These are phyloP conservation scores for sunflower (Helianthus annuus) DNA, from an alignment of 129 eudicot genomes.

Conservation along the genomic window DNA sequence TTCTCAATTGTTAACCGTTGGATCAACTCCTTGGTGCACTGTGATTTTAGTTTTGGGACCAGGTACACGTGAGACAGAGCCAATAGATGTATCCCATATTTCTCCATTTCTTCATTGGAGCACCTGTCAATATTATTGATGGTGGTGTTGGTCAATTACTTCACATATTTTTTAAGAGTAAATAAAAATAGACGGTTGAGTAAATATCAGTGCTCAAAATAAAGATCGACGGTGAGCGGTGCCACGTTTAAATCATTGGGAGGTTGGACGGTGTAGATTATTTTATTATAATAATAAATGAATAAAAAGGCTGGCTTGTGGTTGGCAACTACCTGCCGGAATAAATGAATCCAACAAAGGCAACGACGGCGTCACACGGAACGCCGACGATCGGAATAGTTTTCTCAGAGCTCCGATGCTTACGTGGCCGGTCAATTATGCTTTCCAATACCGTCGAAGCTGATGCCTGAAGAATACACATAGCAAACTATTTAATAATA, in stretches of 20 bases:
- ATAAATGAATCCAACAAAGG: conserved; percentile 66
- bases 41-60: conserved; percentile 81
- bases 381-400: conserved; percentile 77
- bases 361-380: conserved; percentile 82
- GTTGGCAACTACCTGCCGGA: conserved; percentile 57
- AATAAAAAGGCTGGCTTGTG: conserved; percentile 30
- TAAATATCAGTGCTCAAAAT: neutral
- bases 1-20: conserved; percentile 56
- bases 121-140: conserved; percentile 53
- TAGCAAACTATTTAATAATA: neutral
- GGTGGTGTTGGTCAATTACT: conserved; percentile 20
- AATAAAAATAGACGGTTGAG: neutral
- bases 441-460: conserved; percentile 77
- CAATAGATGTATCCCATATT: conserved; percentile 76
- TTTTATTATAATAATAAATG: neutral
- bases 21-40: conserved; percentile 67
- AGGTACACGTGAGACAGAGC: conserved; percentile 82
- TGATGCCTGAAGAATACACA: conserved; percentile 50
- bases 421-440: conserved; percentile 53
- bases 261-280: conserved; percentile 29
- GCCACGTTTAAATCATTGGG: conserved; percentile 23
- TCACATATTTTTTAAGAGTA: too few species aligned
- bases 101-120: conserved; percentile 69
- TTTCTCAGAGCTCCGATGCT: conserved; percentile 53
- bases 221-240: conserved; percentile 9